These are phyloP conservation scores for Tylopilus subfusipes DNA, from an alignment of 768 basidiomycete species.

Conservation along the genomic window DNA sequence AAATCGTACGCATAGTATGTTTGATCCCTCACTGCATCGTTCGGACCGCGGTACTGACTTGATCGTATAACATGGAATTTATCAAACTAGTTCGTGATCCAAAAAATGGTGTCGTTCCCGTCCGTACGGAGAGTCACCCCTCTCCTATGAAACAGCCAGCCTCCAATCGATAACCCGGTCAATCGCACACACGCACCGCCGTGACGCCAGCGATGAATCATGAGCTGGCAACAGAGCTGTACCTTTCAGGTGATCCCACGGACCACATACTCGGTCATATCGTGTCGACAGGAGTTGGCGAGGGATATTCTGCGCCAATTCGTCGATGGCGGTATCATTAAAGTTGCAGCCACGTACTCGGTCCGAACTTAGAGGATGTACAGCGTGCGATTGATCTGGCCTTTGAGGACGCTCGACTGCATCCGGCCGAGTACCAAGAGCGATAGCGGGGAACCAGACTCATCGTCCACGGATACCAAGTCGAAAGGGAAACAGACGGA, in stretches of 20 bases:
- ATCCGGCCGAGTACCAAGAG: no score
- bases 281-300: background rate
- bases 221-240: conserved; percentile 8
- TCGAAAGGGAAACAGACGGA: background rate
- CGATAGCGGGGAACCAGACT: background rate
- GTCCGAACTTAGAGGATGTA: background rate
- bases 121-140: background rate
- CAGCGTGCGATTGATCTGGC: background rate
- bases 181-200: conserved; percentile 1
- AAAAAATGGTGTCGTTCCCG: background rate
- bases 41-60: no score
- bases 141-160: conserved; percentile 5
- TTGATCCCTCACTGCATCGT: no score
- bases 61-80: no score
- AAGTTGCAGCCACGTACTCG: no score
- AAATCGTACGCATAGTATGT: no score
- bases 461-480: background rate
- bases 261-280: conserved; percentile 4
- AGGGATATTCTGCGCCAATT: background rate
- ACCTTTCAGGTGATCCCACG: conserved; percentile 12
- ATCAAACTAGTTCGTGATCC: no score
- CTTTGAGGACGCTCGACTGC: conserved; percentile 6
- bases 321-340: background rate
- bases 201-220: background rate
- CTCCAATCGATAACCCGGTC: conserved; percentile 1